Evolutionary conservation across 192 early-diverging fungal species (phyloP).

Genomic region (Funneliformis mosseae): DNA sequence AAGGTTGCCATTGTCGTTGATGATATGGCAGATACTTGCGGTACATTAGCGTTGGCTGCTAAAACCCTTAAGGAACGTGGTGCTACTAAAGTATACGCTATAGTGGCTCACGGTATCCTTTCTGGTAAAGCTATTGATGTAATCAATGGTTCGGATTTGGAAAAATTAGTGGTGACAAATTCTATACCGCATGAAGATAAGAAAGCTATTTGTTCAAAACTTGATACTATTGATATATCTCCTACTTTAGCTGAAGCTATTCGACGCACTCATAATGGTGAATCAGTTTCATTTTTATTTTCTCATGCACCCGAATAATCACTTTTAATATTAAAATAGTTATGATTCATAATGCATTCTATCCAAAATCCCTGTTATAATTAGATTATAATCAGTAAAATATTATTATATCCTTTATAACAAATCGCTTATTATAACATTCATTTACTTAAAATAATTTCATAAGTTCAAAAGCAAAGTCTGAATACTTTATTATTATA

Average conservation of each 20-base stretch:
- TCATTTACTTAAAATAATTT: too few relatives aligned
- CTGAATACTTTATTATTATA: too few relatives aligned
- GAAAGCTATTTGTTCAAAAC: constrained; percentile 73
- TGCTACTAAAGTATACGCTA: constrained; percentile 89
- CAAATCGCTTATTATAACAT: too few relatives aligned
- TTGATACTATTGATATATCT: constrained; percentile 82
- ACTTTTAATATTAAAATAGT: not conserved
- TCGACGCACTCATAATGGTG: constrained; percentile 94
- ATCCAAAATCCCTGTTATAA: too few relatives aligned
- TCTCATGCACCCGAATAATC: constrained; percentile 38
- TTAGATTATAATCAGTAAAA: too few relatives aligned
- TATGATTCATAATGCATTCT: too few relatives aligned
- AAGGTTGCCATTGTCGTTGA: constrained; percentile 94
- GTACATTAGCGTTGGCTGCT: constrained; percentile 88
- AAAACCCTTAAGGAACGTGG: constrained; percentile 88
- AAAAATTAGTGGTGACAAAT: constrained; percentile 80
- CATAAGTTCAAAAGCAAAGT: too few relatives aligned
- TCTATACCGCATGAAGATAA: constrained; percentile 83
- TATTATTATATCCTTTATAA: too few relatives aligned
- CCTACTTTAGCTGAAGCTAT: constrained; percentile 86
- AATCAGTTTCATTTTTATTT: constrained; percentile 88
- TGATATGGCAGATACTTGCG: constrained; percentile 97
- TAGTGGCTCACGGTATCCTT: constrained; percentile 94
- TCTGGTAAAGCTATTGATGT: constrained; percentile 92
- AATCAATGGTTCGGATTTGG: constrained; percentile 74